phyloP scores from a whole-genome alignment of 129 eudicot species.

The Chrysanthemum lavandulifolium region DNA sequence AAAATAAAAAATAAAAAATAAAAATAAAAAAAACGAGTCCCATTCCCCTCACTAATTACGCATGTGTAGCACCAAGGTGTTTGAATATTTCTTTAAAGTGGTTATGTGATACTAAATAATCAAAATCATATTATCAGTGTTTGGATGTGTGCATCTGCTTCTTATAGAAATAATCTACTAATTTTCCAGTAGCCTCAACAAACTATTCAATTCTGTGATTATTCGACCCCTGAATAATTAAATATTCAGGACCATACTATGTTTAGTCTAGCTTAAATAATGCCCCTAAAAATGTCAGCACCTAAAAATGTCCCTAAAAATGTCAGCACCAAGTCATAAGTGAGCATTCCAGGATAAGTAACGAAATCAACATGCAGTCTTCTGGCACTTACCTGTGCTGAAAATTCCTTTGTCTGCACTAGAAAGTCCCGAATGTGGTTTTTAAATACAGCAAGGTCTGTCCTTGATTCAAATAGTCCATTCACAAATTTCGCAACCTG shows the following conservation, averaged over 20 bases:
- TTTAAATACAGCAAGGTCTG: constrained; percentile 74
- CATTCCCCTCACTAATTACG: not conserved
- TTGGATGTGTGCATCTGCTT: no score
- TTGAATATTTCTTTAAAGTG: no score
- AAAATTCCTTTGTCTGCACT: constrained; percentile 93
- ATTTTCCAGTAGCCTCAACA: no score
- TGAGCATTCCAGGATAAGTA: not conserved
- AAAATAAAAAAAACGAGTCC: no score
- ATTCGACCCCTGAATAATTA: no score
- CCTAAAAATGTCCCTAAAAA: not conserved
- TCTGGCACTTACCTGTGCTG: constrained; percentile 71
- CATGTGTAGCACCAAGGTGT: not conserved
- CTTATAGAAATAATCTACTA: no score
- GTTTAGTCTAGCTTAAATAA: no score
- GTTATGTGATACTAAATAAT: no score
- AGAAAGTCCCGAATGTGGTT: constrained; percentile 93
- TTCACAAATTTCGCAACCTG: constrained; percentile 89
- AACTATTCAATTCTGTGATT: no score
- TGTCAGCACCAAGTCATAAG: not conserved
- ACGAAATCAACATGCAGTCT: not conserved
- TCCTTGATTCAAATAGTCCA: constrained; percentile 79
- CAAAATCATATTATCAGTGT: no score
- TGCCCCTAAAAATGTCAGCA: not conserved
- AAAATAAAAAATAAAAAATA: no score
- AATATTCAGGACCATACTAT: no score